Evolutionary conservation across 306 rosid species (phyloP), one percentile per base, ranked within the genome.

Genomic region (Acacia crassicarpa): DNA sequence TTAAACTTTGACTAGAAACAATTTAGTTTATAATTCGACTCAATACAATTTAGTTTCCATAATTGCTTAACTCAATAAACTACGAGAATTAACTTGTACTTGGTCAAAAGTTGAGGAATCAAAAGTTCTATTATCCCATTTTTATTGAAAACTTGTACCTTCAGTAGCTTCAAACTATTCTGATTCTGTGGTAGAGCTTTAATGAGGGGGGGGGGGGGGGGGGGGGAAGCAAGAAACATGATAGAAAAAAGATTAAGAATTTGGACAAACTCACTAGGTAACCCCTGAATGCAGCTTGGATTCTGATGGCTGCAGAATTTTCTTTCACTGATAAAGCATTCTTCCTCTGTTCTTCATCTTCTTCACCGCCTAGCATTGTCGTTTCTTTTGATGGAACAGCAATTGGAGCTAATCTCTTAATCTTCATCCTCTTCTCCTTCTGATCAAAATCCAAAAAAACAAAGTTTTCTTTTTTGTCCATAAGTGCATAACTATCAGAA

Each of bases 201-300:
- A 41, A 19, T 75, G 41, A 71, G 44, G 43, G n/a, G n/a, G n/a
- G n/a, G n/a, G n/a, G n/a, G n/a, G n/a, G n/a, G n/a, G n/a, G n/a
- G n/a, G n/a, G n/a, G n/a, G n/a, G n/a, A n/a, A 35, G 51, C 30
- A 53, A 33, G 40, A 67, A 43, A 83, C 27, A 74, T 48, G 15
- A 48, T 69, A 58, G 22, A 73, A 74, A 83, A 38, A 78, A 54
- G 23, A 67, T 67, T 19, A 30, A 30, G 25, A 45, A 74, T 5
- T 63, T 80, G 82, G 45, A 75, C 4, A 75, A 81, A 87, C 99
- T 93, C 85, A 95, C 99, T 6, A 95, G 97, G 87, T 88, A 91
- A 75, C 97, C 96, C 75, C 98, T 68, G 62, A 92, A 95, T 32
- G 96, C 87, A 12, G 98, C 83, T 85, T 95, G 99, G 67, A 95